phyloP scores from a whole-genome alignment of 441 rosid genomes.

The Adansonia grandidieri region DNA sequence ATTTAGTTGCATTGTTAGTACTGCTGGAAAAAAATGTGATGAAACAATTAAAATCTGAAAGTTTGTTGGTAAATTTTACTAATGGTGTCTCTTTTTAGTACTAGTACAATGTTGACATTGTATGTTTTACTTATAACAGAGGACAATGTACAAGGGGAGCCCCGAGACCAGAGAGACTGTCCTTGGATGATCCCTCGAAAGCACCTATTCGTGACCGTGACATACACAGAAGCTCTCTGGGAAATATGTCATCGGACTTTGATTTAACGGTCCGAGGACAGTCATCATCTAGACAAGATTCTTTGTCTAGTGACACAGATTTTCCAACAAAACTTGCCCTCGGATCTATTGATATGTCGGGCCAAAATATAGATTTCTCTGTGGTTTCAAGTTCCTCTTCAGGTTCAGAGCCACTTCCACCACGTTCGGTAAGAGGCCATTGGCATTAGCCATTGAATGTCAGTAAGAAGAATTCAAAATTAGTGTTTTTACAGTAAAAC shows the following conservation, averaged over 20 bases:
- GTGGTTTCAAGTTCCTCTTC: slow-evolving; percentile 34
- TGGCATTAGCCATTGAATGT: background rate
- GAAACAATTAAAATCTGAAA: background rate
- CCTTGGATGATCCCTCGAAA: slow-evolving; percentile 37
- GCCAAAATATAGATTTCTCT: slow-evolving; percentile 41
- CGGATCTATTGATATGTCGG: slow-evolving; percentile 52
- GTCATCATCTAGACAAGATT: slow-evolving; percentile 31
- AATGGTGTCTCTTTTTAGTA: background rate
- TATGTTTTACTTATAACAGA: slow-evolving; percentile 27
- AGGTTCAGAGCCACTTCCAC: slow-evolving; percentile 32
- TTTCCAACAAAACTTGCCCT: slow-evolving; percentile 25
- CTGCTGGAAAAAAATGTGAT: background rate
- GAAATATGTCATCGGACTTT: slow-evolving; percentile 45
- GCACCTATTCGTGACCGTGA: slow-evolving; percentile 31
- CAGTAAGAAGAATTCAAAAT: slow-evolving; percentile 8
- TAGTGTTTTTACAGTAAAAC: background rate
- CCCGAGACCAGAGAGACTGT: slow-evolving; percentile 44
- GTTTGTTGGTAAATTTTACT: background rate
- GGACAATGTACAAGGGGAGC: slow-evolving; percentile 32
- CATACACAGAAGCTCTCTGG: slow-evolving; percentile 34
- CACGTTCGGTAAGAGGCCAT: slow-evolving; percentile 46
- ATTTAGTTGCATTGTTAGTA: slow-evolving; percentile 24
- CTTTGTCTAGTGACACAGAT: slow-evolving; percentile 44
- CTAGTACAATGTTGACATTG: background rate
- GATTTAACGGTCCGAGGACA: slow-evolving; percentile 35